phyloP scores from a whole-genome alignment of 805 yeast species.

The Monosporozyma unispora region DNA sequence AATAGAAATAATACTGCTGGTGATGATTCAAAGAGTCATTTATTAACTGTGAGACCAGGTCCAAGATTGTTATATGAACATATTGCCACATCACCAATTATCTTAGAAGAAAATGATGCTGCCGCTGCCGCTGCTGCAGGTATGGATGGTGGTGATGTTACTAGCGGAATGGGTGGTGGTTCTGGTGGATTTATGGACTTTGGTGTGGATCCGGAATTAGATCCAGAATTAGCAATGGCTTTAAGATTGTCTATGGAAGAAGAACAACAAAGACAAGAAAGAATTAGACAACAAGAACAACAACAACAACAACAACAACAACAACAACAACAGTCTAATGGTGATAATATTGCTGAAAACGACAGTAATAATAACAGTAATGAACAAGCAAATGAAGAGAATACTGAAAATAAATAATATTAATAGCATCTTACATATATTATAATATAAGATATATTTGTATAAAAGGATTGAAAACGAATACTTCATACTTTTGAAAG shows the following conservation, averaged over 20 bases:
- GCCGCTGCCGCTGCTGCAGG: slow-evolving; percentile 37
- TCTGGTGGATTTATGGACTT: slow-evolving; percentile 52
- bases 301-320: slow-evolving; percentile 18
- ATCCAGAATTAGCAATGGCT: slow-evolving; percentile 95
- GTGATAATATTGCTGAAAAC: not conserved
- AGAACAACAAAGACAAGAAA: slow-evolving; percentile 84
- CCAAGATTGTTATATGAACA: slow-evolving; percentile 76
- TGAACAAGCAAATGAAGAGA: slow-evolving; percentile 1
- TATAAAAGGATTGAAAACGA: not conserved
- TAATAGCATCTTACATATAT: not conserved
- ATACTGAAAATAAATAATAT: not conserved
- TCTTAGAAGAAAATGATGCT: slow-evolving; percentile 47
- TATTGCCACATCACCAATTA: slow-evolving; percentile 65
- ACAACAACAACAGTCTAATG: slow-evolving; percentile 10
- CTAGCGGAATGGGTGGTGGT: slow-evolving; percentile 52
- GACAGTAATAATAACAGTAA: not conserved
- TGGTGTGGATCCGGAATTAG: slow-evolving; percentile 81
- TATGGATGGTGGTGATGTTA: slow-evolving; percentile 39
- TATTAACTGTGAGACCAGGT: slow-evolving; percentile 83
- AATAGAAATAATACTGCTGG: slow-evolving; percentile 30
- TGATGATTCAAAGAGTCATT: slow-evolving; percentile 67
- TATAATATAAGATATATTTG: not conserved
- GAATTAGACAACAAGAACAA: slow-evolving; percentile 39
- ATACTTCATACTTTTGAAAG: no score
- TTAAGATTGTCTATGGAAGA: slow-evolving; percentile 90